Conservation (phyloP, 139 green algal genomes). For the Diplosphaera chodatii region DNA sequence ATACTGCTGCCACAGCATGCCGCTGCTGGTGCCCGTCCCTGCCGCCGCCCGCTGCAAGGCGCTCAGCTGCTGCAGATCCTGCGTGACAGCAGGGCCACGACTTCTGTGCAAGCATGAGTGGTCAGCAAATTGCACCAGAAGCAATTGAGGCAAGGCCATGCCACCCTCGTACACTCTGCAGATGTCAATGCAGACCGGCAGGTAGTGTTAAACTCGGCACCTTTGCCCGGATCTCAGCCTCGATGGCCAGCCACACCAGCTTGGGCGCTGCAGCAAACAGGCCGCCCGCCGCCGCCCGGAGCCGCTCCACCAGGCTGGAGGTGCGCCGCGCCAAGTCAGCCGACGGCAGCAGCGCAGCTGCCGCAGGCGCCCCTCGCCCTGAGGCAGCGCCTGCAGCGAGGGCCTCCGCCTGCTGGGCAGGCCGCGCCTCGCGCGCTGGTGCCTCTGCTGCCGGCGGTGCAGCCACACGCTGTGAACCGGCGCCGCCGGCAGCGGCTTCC, state of each 20-base stretch:
- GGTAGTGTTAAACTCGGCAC: too few relatives aligned
- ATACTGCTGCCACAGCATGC: background rate
- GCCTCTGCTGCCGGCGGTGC: too few relatives aligned
- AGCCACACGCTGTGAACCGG: too few relatives aligned
- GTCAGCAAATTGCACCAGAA: too few relatives aligned
- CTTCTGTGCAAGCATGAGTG: too few relatives aligned
- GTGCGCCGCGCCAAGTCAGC: background rate
- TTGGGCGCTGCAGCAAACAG: slow-evolving; percentile 13
- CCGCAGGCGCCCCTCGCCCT: background rate
- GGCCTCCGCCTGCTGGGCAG: too few relatives aligned
- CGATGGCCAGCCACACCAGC: slow-evolving; percentile 21
- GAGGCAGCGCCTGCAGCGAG: too few relatives aligned
- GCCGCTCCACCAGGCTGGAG: background rate
- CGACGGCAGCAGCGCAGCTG: background rate
- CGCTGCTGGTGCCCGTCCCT: background rate
- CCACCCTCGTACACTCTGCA: too few relatives aligned
- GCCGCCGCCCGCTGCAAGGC: slow-evolving; percentile 5
- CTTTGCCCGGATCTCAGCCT: slow-evolving; percentile 15
- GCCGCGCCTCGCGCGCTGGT: too few relatives aligned
- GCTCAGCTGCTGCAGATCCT: slow-evolving; percentile 31
- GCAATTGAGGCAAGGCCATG: too few relatives aligned
- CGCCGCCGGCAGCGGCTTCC: too few relatives aligned
- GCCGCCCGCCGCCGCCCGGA: background rate
- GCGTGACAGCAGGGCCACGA: background rate
- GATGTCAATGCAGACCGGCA: too few relatives aligned